phyloP scores from a whole-genome alignment of 371 early-diverging fungal genomes.

The Lichtheimia ramosa region DNA sequence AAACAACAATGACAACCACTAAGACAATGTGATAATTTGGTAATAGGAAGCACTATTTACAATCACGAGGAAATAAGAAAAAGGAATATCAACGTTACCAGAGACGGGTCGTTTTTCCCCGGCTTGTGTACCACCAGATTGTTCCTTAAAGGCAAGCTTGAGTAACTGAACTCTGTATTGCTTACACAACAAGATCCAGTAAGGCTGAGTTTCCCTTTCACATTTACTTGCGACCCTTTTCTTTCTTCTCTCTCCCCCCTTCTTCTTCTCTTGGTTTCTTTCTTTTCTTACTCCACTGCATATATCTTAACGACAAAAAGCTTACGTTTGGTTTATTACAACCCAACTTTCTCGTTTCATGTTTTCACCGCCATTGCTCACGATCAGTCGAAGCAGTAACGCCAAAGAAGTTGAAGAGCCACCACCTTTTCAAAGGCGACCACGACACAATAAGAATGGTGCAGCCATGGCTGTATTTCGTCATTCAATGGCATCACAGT shows the following conservation, averaged over 20 bases:
- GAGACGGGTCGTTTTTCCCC: slow-evolving; percentile 1
- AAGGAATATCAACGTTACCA: neutral
- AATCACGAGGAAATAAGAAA: neutral
- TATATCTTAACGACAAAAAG: neutral
- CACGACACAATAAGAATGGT: neutral
- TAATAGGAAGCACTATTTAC: neutral
- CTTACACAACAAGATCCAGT: neutral
- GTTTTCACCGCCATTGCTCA: slow-evolving; percentile 6
- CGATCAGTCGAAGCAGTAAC: slow-evolving; percentile 7
- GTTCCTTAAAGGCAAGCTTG: slow-evolving; percentile 1
- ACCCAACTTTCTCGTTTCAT: slow-evolving; percentile 1
- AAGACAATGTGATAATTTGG: too few relatives aligned
- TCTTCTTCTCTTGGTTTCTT: slow-evolving; percentile 5
- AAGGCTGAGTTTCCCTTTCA: slow-evolving; percentile 7
- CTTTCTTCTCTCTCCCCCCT: neutral
- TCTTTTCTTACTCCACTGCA: neutral
- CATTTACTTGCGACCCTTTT: neutral
- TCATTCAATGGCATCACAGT: slow-evolving; percentile 37
- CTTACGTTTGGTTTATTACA: neutral
- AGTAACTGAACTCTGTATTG: neutral
- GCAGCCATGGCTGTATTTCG: slow-evolving; percentile 22
- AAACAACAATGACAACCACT: too few relatives aligned
- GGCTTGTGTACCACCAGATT: neutral
- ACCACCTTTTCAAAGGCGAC: slow-evolving; percentile 2
- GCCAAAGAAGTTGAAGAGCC: slow-evolving; percentile 11